Evolutionary conservation across 2,329 filamentous ascomycete genomes (phyloP).

Genomic region (Magnaporthiopsis poae): DNA sequence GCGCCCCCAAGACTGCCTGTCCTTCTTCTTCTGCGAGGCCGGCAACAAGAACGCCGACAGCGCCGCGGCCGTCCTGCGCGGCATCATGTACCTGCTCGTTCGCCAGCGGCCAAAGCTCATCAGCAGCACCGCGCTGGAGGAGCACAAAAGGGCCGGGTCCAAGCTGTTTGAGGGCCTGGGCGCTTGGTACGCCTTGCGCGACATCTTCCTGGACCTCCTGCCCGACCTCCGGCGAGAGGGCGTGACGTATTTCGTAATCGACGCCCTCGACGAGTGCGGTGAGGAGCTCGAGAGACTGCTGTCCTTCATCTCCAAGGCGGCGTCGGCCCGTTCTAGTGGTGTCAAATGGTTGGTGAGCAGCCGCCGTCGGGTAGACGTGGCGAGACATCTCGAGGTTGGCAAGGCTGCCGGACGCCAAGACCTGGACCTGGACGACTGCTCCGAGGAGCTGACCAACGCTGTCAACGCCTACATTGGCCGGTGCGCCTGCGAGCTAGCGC

Average conservation of each 20-base stretch:
- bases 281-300: slow-evolving; percentile 23
- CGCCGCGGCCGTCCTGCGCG: slow-evolving; percentile 29
- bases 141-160: slow-evolving; percentile 20
- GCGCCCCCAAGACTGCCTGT: slow-evolving; percentile 6
- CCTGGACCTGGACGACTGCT: slow-evolving; percentile 10
- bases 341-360: slow-evolving; percentile 36
- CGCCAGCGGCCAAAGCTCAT: slow-evolving; percentile 23
- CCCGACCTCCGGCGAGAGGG: slow-evolving; percentile 20
- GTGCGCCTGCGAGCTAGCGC: slow-evolving; percentile 20
- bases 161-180: no score
- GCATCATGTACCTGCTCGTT: slow-evolving; percentile 25
- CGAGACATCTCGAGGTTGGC: slow-evolving; percentile 19
- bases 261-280: slow-evolving; percentile 38
- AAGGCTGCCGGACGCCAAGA: neutral
- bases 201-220: slow-evolving; percentile 26
- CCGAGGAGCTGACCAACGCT: slow-evolving; percentile 23
- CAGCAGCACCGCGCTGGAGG: slow-evolving; percentile 25
- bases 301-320: slow-evolving; percentile 21
- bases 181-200: no score
- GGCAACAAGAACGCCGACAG: slow-evolving; percentile 27
- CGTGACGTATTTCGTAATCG: slow-evolving; percentile 27
- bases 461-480: slow-evolving; percentile 25
- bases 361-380: slow-evolving; percentile 30
- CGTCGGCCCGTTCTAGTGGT: slow-evolving; percentile 10
- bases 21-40: slow-evolving; percentile 35